A percentile compares a stretch with the other conserved stretches of the same genome.
Conservation (phyloP, 306 rosid species). For the Erythrophleum fordii region DNA sequence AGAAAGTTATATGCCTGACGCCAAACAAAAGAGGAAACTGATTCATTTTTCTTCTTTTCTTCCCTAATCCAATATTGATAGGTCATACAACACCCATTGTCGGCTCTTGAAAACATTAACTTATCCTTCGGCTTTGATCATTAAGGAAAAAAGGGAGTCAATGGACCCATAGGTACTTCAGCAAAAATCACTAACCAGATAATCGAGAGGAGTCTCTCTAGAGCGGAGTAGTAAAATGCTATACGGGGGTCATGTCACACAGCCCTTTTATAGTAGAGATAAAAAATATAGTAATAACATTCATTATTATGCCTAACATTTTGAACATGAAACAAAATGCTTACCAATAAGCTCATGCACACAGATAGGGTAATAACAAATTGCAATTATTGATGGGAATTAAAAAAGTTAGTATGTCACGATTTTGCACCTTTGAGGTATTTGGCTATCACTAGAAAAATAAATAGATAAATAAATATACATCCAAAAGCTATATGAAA, state of each 20-base stretch:
- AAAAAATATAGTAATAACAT: neutral
- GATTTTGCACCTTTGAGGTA: neutral
- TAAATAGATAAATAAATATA: neutral
- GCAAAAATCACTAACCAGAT: slow-evolving; percentile 2
- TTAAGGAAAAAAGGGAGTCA: slow-evolving; percentile 7
- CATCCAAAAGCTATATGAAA: slow-evolving; percentile 10
- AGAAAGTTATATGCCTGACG: neutral
- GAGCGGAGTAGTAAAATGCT: slow-evolving; percentile 23
- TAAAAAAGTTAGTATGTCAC: neutral
- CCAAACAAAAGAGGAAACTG: slow-evolving; percentile 19
- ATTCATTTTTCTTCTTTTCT: neutral
- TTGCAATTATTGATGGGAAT: neutral
- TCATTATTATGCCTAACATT: slow-evolving; percentile 2
- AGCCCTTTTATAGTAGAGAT: slow-evolving; percentile 8
- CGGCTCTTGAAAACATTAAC: slow-evolving; percentile 23
- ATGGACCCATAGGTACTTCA: neutral
- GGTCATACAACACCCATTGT: slow-evolving; percentile 20
- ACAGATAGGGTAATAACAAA: neutral
- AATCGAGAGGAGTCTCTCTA: neutral
- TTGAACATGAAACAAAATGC: slow-evolving; percentile 14
- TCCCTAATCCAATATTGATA: neutral
- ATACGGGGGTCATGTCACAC: neutral
- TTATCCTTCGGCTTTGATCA: slow-evolving; percentile 20
- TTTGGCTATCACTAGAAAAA: neutral
- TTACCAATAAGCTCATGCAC: neutral